Evolutionary conservation across 805 yeast species (phyloP).

Genomic region (Spathaspora sp.): DNA sequence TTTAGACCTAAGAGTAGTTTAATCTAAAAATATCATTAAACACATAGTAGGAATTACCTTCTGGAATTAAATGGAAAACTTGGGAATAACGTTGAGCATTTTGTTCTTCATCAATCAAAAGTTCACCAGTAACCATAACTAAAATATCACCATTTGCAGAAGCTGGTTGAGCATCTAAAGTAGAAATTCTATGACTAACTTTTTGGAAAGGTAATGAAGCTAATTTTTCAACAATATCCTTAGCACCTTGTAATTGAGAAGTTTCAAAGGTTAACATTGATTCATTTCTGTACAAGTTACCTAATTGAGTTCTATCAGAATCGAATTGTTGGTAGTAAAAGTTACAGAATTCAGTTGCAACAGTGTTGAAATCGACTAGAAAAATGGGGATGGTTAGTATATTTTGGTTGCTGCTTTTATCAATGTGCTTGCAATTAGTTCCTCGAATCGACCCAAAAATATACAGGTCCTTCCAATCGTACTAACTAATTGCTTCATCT

Average conservation of each 20-base stretch:
- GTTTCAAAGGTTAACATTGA: slow-evolving; percentile 98
- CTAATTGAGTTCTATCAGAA: slow-evolving; percentile 85
- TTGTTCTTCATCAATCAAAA: slow-evolving; percentile 88
- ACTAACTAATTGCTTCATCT: too few relatives aligned
- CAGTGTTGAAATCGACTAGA: slow-evolving; percentile 42
- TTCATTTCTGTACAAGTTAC: slow-evolving; percentile 91
- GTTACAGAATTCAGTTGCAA: slow-evolving; percentile 77
- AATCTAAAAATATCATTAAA: slow-evolving; percentile 96
- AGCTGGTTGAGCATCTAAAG: slow-evolving; percentile 97
- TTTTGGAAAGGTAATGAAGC: slow-evolving; percentile 85
- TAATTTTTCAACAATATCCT: slow-evolving; percentile 88
- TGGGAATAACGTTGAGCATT: slow-evolving; percentile 96
- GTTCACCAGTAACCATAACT: slow-evolving; percentile 97
- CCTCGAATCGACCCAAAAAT: too few relatives aligned
- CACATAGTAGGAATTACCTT: slow-evolving; percentile 85
- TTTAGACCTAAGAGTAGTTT: slow-evolving; percentile 60
- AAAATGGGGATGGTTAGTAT: neutral
- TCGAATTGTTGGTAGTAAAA: slow-evolving; percentile 96
- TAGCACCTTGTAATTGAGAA: slow-evolving; percentile 90
- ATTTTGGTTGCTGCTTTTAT: neutral
- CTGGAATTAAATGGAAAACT: slow-evolving; percentile 95
- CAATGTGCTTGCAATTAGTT: too few relatives aligned
- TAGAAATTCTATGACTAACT: slow-evolving; percentile 89
- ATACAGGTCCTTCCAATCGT: too few relatives aligned
- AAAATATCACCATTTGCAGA: slow-evolving; percentile 88